These are phyloP conservation scores for Paramecium sonneborni DNA, from an alignment of 73 alveolate genomes.

Conservation along the genomic window DNA sequence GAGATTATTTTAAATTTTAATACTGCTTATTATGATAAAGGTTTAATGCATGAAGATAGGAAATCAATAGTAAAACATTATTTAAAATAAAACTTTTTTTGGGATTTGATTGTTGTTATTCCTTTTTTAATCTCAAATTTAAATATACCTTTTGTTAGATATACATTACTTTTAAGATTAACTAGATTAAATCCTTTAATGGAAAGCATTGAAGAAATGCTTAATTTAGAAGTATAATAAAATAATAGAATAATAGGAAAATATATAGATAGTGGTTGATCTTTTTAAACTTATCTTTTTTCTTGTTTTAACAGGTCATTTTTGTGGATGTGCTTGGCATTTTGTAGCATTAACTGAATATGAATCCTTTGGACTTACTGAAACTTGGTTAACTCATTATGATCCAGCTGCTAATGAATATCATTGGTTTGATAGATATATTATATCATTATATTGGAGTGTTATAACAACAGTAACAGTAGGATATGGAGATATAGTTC, in stretches of 20 bases:
- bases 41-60: constrained; percentile 67
- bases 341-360: constrained; percentile 43
- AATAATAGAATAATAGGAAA: constrained; percentile 44
- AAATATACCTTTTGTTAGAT: constrained; percentile 61
- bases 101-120: constrained; percentile 68
- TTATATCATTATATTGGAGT: constrained; percentile 80
- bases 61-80: constrained; percentile 68
- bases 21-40: constrained; percentile 77
- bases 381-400: constrained; percentile 47
- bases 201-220: constrained; percentile 57
- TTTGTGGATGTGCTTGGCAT: constrained; percentile 68
- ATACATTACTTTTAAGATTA: constrained; percentile 72
- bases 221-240: constrained; percentile 51
- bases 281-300: constrained; percentile 56
- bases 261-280: constrained; percentile 67
- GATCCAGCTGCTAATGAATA: constrained; percentile 54
- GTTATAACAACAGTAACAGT: constrained; percentile 78
- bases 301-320: constrained; percentile 29
- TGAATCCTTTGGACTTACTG: background rate
- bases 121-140: constrained; percentile 63
- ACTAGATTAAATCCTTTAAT: constrained; percentile 65
- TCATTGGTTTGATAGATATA: constrained; percentile 65
- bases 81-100: constrained; percentile 62
- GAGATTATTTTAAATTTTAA: constrained; percentile 69
- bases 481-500: constrained; percentile 85